Base-by-base conservation (phyloP, 108 stramenopile genomes). In the Cyclostephanos tholiformis region DNA sequence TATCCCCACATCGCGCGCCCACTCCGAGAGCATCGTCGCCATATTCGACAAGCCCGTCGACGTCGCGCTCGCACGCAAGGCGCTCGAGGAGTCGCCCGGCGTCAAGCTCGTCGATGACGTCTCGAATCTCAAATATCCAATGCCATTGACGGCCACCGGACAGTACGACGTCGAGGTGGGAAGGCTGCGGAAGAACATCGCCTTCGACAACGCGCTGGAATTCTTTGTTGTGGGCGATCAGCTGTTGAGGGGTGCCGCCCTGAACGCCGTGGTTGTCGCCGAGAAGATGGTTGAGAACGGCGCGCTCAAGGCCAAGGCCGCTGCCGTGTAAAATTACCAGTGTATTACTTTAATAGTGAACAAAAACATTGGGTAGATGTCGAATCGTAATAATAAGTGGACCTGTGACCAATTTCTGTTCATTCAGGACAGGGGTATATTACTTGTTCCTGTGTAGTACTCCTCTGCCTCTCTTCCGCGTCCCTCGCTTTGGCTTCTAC, bases 171-270 rank as follows among this genome's bases (percentile, higher is more conserved):
- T 99, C 4, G 96, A 99, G 86, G 98, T 97, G 22, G 91, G 98
- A 46, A 82, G 97, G 19, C 35, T 97, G 32, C 90, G 97, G 44
- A 78, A 89, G 65, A 88, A 82, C 55, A 52, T 91, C 27, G 91
- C 91, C 25, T 97, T 95, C 73, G 96, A 97, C 65, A 72, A 95
- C 71, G 98, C 97, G 39, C 71, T 99, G 35, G 98, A 99, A 83
- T 86, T 99, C 72, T 99, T 99, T 76, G 97, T 99, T 23, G 89
- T 88, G 64, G 98, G 98, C 14, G 98, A 99, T 82, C 98, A 98
- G 86, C 89, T 98, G 35, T 82, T 98, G 63, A 89, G 98, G 59
- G 98, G 98, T 50, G 98, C 98, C 4, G 98, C 98, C 1, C 81
- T 98, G 71, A 98, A 98, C 84, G 98, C 98, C 8, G 98, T 98